Base-by-base conservation (phyloP, 2,329 filamentous ascomycete species). In the Fusarium verrucosum region DNA sequence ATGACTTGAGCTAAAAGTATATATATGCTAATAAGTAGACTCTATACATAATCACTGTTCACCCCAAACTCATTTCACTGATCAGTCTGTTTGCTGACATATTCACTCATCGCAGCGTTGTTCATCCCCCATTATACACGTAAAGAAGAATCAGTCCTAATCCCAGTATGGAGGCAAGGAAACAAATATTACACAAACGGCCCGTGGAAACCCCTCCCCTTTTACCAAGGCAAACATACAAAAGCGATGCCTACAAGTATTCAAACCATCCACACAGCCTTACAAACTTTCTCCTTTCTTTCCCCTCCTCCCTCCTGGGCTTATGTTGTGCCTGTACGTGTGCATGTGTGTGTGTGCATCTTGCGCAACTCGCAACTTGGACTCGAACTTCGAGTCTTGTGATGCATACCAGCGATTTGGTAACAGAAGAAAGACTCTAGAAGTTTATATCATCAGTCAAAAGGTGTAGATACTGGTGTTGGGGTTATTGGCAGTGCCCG, bases 331-430 rank as follows among this genome's bases (percentile, higher is more conserved):
- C 33, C 30, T 60, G 63, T 64, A 33, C 32, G 19, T 61, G 45
- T 50, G 46, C 30, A 32, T 42, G 36, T 50, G 58, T 63, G 35
- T 46, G 36, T 25, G 52, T 63, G 52, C 37, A 50, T 61, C 49
- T 65, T 62, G 62, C 50, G 35, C 62, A 50, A 62, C 62, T 62
- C 64, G 64, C 64, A 68, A 67, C 64, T 42, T 58, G 64, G 60
- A 68, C 64, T 67, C 64, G 64, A 67, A 65, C 41, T 50, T 50
- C 54, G 59, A 64, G 55, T 56, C 61, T 38, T 58, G 28, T 67
- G 38, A 36, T 23, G 37, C 64, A 57, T 50, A 44, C 55, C 55
- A 22, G 20, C 7, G 13, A 41, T 38, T 53, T 37, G 64, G 59
- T 57, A 60, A 37, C 4, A 19, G 23, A 19, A 13, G 23, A 46